phyloP scores from a whole-genome alignment of 305 asterid genomes.

The Caryopteris hybrid region DNA sequence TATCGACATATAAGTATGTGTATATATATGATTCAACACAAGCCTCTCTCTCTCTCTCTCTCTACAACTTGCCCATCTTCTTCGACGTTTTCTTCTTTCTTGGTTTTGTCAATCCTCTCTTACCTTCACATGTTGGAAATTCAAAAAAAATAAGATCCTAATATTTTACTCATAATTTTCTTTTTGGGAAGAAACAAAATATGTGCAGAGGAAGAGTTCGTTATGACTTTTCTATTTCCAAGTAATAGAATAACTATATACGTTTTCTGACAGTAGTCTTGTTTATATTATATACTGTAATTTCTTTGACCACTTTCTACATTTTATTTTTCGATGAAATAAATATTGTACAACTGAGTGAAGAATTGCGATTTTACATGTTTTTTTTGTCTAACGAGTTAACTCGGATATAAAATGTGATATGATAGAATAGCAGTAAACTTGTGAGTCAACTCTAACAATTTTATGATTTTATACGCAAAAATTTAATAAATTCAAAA shows the following conservation, averaged over 20 bases:
- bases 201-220: conserved; percentile 7
- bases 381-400: no score
- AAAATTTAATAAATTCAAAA: no score
- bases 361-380: no score
- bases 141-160: not conserved
- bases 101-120: conserved; percentile 13
- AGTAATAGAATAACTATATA: not conserved
- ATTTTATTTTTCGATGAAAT: not conserved
- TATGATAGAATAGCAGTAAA: no score
- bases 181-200: not conserved
- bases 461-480: no score
- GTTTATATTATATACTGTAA: not conserved
- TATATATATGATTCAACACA: no score
- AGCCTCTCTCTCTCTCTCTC: no score
- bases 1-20: no score
- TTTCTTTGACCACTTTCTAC: not conserved
- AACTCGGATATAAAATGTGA: no score
- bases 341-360: no score
- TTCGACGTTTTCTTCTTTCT: conserved; percentile 14
- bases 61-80: conserved; percentile 16
- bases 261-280: not conserved
- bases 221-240: not conserved
- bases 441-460: no score
- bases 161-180: not conserved
- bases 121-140: conserved; percentile 3